Percentiles rank a stretch among this genome's conserved stretches.
Conservation (phyloP, 495 filamentous ascomycete species). For the Patellaria atrata region DNA sequence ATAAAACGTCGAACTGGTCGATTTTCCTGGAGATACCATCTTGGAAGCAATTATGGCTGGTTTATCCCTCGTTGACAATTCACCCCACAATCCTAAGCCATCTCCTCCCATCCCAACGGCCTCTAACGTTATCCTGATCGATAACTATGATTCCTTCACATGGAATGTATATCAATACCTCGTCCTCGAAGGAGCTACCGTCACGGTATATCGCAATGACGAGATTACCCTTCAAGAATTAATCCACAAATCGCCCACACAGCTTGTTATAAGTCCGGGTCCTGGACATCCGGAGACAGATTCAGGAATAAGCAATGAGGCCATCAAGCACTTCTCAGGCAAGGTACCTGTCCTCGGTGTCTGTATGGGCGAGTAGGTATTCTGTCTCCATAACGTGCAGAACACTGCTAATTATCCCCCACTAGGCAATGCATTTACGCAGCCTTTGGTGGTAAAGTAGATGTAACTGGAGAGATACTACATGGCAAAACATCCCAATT, state of each 20-base stretch:
- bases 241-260: constrained; percentile 68
- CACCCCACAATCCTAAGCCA: constrained; percentile 63
- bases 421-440: constrained; percentile 81
- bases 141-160: constrained; percentile 98
- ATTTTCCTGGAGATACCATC: too few species aligned
- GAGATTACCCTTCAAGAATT: constrained; percentile 74
- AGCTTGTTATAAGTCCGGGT: constrained; percentile 87
- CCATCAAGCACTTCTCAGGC: constrained; percentile 82
- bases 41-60: too few species aligned
- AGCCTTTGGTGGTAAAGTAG: constrained; percentile 79
- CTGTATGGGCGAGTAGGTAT: constrained; percentile 83
- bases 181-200: constrained; percentile 78
- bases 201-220: constrained; percentile 85
- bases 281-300: constrained; percentile 84
- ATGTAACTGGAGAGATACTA: constrained; percentile 87
- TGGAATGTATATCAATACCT: constrained; percentile 99
- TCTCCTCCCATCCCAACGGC: constrained; percentile 55
- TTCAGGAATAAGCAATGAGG: constrained; percentile 81
- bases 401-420: constrained; percentile 5
- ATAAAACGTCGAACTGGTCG: too few species aligned
- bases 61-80: constrained; percentile 62
- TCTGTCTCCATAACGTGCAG: not conserved
- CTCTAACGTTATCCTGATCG: constrained; percentile 85
- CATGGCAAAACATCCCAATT: constrained; percentile 93
- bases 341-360: constrained; percentile 96